phyloP scores from a whole-genome alignment of 2,329 filamentous ascomycete genomes.

The Aphanocladium album region DNA sequence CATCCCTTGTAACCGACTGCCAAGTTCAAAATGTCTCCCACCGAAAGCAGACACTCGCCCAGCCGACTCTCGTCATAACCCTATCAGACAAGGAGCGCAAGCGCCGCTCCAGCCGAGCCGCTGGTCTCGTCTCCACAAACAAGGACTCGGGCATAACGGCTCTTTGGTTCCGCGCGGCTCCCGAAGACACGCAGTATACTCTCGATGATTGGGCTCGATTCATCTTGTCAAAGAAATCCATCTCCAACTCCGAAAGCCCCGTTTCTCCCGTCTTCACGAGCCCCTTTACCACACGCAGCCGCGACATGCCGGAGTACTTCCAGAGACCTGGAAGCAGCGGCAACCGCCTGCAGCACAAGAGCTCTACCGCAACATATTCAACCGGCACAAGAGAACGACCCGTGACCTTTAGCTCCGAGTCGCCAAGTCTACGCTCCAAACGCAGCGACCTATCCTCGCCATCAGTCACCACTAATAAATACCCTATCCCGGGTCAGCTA shows the following conservation, averaged over 20 bases:
- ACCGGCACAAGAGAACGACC: conserved; percentile 44
- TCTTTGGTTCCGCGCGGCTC: conserved; percentile 52
- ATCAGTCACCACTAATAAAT: conserved; percentile 42
- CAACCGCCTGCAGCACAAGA: conserved; percentile 41
- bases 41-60: conserved; percentile 55
- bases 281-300: conserved; percentile 41
- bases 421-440: conserved; percentile 56
- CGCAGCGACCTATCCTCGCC: conserved; percentile 59
- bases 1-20: conserved; percentile 50
- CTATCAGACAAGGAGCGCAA: conserved; percentile 59
- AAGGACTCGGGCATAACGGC: conserved; percentile 46
- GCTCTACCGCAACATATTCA: conserved; percentile 43
- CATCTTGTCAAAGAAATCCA: conserved; percentile 42
- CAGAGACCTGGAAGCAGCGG: conserved; percentile 39
- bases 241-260: conserved; percentile 48
- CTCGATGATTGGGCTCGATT: conserved; percentile 57
- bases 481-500: conserved; percentile 37
- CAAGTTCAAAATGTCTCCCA: conserved; percentile 55
- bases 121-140: conserved; percentile 46
- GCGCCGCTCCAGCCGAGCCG: conserved; percentile 58
- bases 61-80: conserved; percentile 55
- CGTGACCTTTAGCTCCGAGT: conserved; percentile 50
- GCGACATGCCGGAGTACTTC: conserved; percentile 38
- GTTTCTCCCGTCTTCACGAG: conserved; percentile 50
- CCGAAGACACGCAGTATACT: conserved; percentile 45